Conservation (phyloP, 441 rosid species). For the Monsonia emarginata region DNA sequence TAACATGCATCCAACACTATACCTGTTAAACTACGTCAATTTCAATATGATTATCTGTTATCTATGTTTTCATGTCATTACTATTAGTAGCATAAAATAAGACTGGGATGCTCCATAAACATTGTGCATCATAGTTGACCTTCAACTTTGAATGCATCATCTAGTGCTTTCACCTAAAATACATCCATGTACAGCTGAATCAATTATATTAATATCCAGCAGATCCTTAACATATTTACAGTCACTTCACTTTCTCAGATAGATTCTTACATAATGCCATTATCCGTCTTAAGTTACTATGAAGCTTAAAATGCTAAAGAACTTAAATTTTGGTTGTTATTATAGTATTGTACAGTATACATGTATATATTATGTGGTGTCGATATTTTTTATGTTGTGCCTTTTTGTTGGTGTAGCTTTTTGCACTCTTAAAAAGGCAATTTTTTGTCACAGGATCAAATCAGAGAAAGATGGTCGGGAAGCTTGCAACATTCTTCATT, state of each 20-base stretch:
- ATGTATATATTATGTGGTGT: neutral
- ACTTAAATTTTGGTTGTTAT: neutral
- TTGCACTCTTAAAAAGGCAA: slow-evolving; percentile 21
- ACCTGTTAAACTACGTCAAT: neutral
- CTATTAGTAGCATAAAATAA: neutral
- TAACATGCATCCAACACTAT: neutral
- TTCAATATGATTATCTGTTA: neutral
- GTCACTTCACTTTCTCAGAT: neutral
- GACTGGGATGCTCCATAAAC: neutral
- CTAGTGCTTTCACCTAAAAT: neutral
- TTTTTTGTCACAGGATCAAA: slow-evolving; percentile 44
- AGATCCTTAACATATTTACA: neutral
- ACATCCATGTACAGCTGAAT: neutral
- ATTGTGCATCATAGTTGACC: neutral
- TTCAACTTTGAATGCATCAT: neutral
- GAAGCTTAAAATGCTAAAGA: neutral
- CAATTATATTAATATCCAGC: neutral
- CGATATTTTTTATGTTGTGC: neutral
- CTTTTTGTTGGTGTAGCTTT: slow-evolving; percentile 4
- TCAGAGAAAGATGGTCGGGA: slow-evolving; percentile 77
- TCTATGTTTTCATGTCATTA: neutral
- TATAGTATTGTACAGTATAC: neutral
- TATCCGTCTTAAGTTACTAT: neutral
- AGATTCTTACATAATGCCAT: neutral
- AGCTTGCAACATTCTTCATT: slow-evolving; percentile 88